Percentiles rank a stretch among this genome's conserved stretches.
phyloP scores from a whole-genome alignment of 257 asterid genomes.

The Jaltomata sinuosa region DNA sequence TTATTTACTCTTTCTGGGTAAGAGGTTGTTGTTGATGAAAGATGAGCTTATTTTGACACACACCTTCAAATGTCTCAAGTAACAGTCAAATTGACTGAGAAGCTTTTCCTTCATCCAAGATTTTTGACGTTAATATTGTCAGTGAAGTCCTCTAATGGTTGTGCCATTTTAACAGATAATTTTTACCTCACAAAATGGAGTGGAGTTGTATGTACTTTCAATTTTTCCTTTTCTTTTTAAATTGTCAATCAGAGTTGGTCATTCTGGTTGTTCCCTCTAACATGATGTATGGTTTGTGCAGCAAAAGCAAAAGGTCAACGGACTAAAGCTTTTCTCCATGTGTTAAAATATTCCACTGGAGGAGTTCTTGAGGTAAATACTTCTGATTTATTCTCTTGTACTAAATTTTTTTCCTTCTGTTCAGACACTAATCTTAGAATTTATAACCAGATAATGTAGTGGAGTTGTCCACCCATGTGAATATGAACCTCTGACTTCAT shows the following conservation, averaged over 20 bases:
- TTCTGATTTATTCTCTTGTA: background rate
- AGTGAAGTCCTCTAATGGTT: background rate
- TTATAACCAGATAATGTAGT: background rate
- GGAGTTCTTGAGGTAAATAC: conserved; percentile 83
- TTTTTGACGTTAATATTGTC: background rate
- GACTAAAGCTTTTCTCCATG: conserved; percentile 91
- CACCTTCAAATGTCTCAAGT: background rate
- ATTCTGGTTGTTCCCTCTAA: background rate
- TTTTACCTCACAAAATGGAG: background rate
- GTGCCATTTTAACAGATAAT: background rate
- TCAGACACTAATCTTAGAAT: background rate
- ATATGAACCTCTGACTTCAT: background rate
- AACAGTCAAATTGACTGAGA: background rate
- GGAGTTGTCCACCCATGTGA: background rate
- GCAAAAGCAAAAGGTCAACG: conserved; percentile 71
- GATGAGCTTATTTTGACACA: background rate
- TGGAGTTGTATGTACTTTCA: background rate
- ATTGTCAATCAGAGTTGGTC: background rate
- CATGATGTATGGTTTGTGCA: conserved; percentile 29
- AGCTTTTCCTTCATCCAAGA: background rate
- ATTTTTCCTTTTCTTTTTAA: background rate
- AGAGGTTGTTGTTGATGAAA: background rate
- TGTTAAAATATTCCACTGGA: conserved; percentile 79
- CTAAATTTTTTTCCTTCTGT: background rate
- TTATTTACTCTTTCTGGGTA: background rate